A percentile compares a stretch with the other conserved stretches of the same genome.
These are phyloP conservation scores for Boletus rubroflammeus DNA, from an alignment of 768 basidiomycete genomes.

Conservation along the genomic window DNA sequence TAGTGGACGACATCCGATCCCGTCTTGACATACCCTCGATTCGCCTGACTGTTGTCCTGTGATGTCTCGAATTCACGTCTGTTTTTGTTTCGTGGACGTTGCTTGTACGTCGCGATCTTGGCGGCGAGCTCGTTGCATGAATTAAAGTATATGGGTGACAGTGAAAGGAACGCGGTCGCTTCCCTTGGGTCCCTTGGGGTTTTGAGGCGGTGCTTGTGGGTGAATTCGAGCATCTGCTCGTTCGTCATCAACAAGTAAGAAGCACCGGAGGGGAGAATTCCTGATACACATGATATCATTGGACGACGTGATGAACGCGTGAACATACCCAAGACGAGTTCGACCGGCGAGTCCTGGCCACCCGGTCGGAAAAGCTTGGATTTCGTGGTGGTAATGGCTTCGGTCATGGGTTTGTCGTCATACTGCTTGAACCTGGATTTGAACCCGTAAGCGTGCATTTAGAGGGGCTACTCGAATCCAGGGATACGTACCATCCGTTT, in stretches of 20 bases:
- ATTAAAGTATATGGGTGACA: constrained; percentile 47
- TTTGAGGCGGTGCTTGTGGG: constrained; percentile 13
- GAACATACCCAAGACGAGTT: constrained; percentile 42
- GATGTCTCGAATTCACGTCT: constrained; percentile 9
- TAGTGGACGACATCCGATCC: constrained; percentile 19
- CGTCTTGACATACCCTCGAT: constrained; percentile 32
- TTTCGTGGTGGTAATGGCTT: constrained; percentile 23
- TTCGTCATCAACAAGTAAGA: constrained; percentile 43
- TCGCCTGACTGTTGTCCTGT: constrained; percentile 42
- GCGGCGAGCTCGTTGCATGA: constrained; percentile 30
- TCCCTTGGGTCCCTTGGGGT: constrained; percentile 13
- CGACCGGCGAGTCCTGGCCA: constrained; percentile 30
- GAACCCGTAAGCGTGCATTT: background rate
- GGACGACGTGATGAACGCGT: background rate
- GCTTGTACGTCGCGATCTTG: constrained; percentile 39
- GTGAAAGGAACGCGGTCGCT: constrained; percentile 36
- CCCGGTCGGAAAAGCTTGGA: constrained; percentile 32
- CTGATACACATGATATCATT: constrained; percentile 23
- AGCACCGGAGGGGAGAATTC: constrained; percentile 41
- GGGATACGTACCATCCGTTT: constrained; percentile 19
- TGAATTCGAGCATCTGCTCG: constrained; percentile 29
- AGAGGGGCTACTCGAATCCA: background rate
- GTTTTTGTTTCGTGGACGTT: constrained; percentile 35
- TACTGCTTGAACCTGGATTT: constrained; percentile 26
- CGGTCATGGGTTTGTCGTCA: constrained; percentile 36